Evolutionary conservation across 768 basidiomycete genomes (phyloP).

Genomic region (Lanmaoa pseudosensibilis): DNA sequence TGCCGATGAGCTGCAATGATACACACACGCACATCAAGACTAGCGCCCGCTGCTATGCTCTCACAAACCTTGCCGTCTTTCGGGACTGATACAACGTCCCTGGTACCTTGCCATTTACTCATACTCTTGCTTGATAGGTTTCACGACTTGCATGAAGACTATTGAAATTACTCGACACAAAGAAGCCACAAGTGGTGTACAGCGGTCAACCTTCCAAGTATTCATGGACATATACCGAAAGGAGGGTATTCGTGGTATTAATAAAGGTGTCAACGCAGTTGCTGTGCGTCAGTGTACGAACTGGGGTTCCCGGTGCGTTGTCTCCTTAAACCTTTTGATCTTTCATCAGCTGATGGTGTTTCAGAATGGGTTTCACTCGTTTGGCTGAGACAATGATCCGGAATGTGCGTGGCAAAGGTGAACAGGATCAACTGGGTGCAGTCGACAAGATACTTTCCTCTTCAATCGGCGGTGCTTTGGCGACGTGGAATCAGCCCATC

Average conservation of each 20-base stretch:
- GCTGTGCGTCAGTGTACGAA: constrained; percentile 91
- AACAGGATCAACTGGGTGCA: constrained; percentile 70
- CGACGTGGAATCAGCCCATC: constrained; percentile 99
- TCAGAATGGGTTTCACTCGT: constrained; percentile 94
- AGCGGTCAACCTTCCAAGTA: constrained; percentile 91
- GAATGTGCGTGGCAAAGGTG: constrained; percentile 72
- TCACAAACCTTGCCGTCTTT: constrained; percentile 13
- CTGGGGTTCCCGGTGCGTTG: constrained; percentile 81
- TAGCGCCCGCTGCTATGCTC: constrained; percentile 20
- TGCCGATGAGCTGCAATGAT: constrained; percentile 17
- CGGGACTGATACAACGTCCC: constrained; percentile 1
- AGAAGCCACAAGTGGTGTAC: constrained; percentile 77
- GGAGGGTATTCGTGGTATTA: constrained; percentile 93
- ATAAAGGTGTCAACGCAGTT: constrained; percentile 98
- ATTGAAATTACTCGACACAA: constrained; percentile 97
- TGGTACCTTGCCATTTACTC: constrained; percentile 5
- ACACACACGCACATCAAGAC: constrained; percentile 15
- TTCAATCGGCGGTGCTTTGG: constrained; percentile 89
- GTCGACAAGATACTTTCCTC: constrained; percentile 88
- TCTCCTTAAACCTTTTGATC: neutral
- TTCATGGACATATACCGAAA: constrained; percentile 93
- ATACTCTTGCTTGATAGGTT: constrained; percentile 52
- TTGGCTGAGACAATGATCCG: constrained; percentile 83
- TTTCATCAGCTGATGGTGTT: constrained; percentile 6
- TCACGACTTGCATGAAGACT: constrained; percentile 99